A percentile compares a stretch with the other conserved stretches of the same genome.
Evolutionary conservation across 129 eudicot genomes (phyloP).

Genomic region (Smallanthus sonchifolius): DNA sequence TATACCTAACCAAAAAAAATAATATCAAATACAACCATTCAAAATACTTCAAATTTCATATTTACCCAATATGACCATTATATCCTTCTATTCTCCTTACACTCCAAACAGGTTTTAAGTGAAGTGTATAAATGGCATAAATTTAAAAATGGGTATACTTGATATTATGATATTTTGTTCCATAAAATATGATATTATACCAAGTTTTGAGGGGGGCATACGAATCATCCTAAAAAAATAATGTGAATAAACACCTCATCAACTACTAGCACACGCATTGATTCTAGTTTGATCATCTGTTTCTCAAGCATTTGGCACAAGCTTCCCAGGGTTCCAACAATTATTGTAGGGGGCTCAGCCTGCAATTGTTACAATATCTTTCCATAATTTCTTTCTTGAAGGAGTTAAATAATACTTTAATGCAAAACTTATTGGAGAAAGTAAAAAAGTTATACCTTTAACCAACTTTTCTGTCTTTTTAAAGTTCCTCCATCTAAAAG

Average conservation of each 20-base stretch:
- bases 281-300: conserved; percentile 57
- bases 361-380: conserved; percentile 16
- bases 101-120: background rate
- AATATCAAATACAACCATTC: background rate
- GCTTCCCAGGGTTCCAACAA: conserved; percentile 80
- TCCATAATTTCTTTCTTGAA: background rate
- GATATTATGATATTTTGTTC: background rate
- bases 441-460: conserved; percentile 48
- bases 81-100: background rate
- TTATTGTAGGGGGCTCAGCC: conserved; percentile 91
- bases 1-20: background rate
- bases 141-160: background rate
- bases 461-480: conserved; percentile 88
- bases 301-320: conserved; percentile 88
- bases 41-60: background rate
- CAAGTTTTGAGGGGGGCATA: background rate
- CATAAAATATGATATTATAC: background rate
- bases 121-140: background rate
- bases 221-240: background rate
- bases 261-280: conserved; percentile 67
- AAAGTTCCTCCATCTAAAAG: conserved; percentile 95
- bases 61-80: background rate
- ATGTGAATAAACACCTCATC: conserved; percentile 60
- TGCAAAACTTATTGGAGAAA: background rate
- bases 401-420: background rate